Percentiles rank a stretch among this genome's conserved stretches.
phyloP scores from a whole-genome alignment of 2,329 filamentous ascomycete genomes.

The Trichoderma lentiforme region DNA sequence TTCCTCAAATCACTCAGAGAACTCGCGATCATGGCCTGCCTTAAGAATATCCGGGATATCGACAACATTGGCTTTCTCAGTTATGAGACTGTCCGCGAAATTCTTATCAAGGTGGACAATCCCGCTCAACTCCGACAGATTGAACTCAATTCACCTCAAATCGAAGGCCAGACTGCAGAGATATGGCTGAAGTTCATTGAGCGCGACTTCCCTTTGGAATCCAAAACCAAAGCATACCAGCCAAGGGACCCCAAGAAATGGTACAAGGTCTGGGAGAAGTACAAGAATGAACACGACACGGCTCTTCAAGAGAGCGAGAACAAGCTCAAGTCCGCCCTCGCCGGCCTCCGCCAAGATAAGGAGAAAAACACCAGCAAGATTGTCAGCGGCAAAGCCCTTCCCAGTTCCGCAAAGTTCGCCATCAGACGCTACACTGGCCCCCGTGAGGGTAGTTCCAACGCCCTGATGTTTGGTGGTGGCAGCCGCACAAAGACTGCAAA shows the following conservation, averaged over 20 bases:
- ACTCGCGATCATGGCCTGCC: slow-evolving; percentile 48
- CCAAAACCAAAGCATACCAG: slow-evolving; percentile 57
- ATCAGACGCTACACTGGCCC: slow-evolving; percentile 28
- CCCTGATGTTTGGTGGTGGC: slow-evolving; percentile 45
- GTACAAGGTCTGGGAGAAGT: slow-evolving; percentile 73
- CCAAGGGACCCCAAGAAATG: slow-evolving; percentile 68
- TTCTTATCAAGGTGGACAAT: slow-evolving; percentile 69
- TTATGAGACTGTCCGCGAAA: slow-evolving; percentile 58
- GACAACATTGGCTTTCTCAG: slow-evolving; percentile 69
- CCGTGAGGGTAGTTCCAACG: slow-evolving; percentile 31
- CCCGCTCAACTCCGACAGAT: slow-evolving; percentile 71
- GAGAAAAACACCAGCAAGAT: slow-evolving; percentile 56
- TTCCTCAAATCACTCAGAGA: slow-evolving; percentile 48
- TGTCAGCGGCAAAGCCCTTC: slow-evolving; percentile 48
- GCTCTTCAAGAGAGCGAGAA: slow-evolving; percentile 59
- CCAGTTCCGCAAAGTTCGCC: slow-evolving; percentile 38
- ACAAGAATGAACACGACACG: slow-evolving; percentile 57
- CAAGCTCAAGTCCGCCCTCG: slow-evolving; percentile 54
- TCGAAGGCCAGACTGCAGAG: slow-evolving; percentile 65
- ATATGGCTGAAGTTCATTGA: slow-evolving; percentile 79
- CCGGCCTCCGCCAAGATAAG: slow-evolving; percentile 56
- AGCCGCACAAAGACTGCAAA: slow-evolving; percentile 51
- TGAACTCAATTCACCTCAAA: slow-evolving; percentile 73
- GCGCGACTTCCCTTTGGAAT: slow-evolving; percentile 67
- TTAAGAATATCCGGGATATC: slow-evolving; percentile 56